phyloP scores from a whole-genome alignment of 2,329 filamentous ascomycete genomes.

The Arachnomyces sp. region DNA sequence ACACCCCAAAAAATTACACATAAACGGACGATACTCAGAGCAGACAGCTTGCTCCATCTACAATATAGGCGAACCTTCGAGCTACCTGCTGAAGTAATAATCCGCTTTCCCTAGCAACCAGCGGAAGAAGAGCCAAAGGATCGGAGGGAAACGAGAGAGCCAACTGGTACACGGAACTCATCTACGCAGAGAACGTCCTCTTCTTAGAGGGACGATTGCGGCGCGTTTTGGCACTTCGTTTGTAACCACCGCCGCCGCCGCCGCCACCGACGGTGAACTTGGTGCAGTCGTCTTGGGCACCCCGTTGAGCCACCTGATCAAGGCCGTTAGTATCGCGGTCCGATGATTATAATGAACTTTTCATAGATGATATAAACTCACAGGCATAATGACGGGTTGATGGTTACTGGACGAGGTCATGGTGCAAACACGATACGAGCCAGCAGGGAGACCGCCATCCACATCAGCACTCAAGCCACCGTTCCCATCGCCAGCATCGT shows the following conservation, averaged over 20 bases:
- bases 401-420: conserved; percentile 47
- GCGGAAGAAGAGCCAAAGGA: too few species aligned
- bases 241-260: conserved; percentile 5
- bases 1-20: too few species aligned
- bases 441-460: conserved; percentile 40
- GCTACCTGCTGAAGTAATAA: too few species aligned
- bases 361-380: conserved; percentile 7
- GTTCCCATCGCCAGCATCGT: conserved; percentile 43
- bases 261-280: conserved; percentile 38
- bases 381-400: conserved; percentile 52
- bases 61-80: too few species aligned
- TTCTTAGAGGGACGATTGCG: background rate
- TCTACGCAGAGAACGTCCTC: too few species aligned
- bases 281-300: conserved; percentile 46
- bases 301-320: conserved; percentile 41
- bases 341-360: conserved; percentile 9
- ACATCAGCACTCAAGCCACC: conserved; percentile 42
- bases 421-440: conserved; percentile 46
- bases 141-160: too few species aligned
- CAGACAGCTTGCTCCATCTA: too few species aligned
- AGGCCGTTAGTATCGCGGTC: conserved; percentile 1
- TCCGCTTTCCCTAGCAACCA: too few species aligned
- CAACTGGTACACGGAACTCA: too few species aligned
- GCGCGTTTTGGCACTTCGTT: background rate
- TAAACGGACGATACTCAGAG: too few species aligned